Base-by-base conservation (phyloP, 768 basidiomycete genomes). In the Lenzites betulinus region DNA sequence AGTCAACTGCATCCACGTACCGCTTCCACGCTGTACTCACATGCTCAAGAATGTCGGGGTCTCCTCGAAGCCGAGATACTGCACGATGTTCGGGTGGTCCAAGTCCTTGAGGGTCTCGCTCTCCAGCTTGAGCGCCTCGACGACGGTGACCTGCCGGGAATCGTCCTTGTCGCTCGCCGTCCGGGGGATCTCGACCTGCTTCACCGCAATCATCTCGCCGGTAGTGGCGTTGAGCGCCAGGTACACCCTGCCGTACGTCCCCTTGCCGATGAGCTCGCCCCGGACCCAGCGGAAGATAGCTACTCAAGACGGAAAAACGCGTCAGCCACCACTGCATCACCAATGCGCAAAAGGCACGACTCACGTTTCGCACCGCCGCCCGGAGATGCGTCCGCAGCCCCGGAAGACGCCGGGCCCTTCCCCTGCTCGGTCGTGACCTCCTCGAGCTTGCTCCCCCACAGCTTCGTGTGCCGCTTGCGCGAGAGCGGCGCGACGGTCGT, bases 131-230 rank as follows among this genome's bases (percentile, higher is more conserved):
- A 98, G 77, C 1, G 95, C 95, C 67, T 95, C 90, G 60, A 99
- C 92, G 63, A 95, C 88, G 28, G 84, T 85, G 55, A 83, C 78
- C 67, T 96, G 95, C 33, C 95, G 84, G 18, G 84, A 81, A 73
- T 98, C 95, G 64, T 86, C 90, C 74, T 90, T 92, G 76, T 99
- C 97, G 68, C 91, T 93, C 18, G 87, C 86, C 8, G 94, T 95
- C 51, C 86, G 85, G 1, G 97, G 96, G 59, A 95, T 84, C 73
- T 98, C 97, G 48, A 99, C 97, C 75, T 98, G 97, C 75, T 99
- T 99, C 64, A 99, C 97, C 18, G 97, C 97, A 68, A 98, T 95
- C 93, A 98, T 96, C 75, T 98, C 95, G 58, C 95, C 95, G 0
- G 95, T 96, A 3, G 93, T 95, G 33, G 92, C 93, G 71, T 98